A percentile compares a stretch with the other conserved stretches of the same genome.
Conservation (phyloP, 2,329 filamentous ascomycete genomes). For the Alternaria sp. region DNA sequence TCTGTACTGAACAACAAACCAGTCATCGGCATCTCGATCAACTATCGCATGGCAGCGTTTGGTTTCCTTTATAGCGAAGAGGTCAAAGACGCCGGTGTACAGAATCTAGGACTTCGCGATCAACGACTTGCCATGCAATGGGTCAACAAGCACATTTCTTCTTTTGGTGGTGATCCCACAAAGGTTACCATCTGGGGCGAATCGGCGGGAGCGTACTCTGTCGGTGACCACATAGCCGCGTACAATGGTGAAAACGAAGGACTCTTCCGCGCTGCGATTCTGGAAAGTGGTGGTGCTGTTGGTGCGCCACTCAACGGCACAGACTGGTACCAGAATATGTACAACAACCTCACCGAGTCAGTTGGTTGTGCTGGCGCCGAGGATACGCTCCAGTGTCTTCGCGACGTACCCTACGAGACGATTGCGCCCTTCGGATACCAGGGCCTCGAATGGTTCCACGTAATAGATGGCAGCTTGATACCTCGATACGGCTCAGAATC, state of each 20-base stretch:
- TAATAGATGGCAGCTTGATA: constrained; percentile 41
- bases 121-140: constrained; percentile 68
- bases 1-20: constrained; percentile 43
- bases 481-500: constrained; percentile 46
- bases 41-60: constrained; percentile 61
- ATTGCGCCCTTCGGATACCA: constrained; percentile 40
- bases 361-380: constrained; percentile 35
- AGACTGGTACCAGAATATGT: constrained; percentile 46
- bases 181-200: constrained; percentile 69
- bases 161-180: constrained; percentile 62
- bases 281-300: constrained; percentile 49
- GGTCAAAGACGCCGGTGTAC: constrained; percentile 45
- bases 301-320: constrained; percentile 42
- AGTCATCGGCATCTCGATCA: constrained; percentile 52
- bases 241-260: constrained; percentile 50
- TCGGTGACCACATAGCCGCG: constrained; percentile 53
- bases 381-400: constrained; percentile 40
- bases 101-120: constrained; percentile 67
- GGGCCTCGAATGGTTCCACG: constrained; percentile 44
- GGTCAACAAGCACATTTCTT: constrained; percentile 67
- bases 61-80: constrained; percentile 59
- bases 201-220: constrained; percentile 68
- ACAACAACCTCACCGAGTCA: constrained; percentile 37
- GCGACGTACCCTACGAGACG: constrained; percentile 35
- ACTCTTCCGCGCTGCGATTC: constrained; percentile 56